Base-by-base conservation (phyloP, 1,284 basidiomycete genomes). In the Apiotrichum brassicae region DNA sequence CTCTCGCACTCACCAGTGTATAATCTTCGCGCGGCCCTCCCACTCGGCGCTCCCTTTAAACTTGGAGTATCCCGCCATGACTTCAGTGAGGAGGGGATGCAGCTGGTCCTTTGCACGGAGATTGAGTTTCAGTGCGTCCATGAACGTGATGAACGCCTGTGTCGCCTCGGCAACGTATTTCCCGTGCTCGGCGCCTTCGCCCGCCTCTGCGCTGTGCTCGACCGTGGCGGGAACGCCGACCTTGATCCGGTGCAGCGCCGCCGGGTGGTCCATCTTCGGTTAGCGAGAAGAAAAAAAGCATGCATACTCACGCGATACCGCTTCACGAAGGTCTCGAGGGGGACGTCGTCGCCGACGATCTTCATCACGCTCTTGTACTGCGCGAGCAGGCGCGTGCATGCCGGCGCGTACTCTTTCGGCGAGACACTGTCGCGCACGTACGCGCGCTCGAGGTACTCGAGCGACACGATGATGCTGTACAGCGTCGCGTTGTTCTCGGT, bases 161-260 rank as follows among this genome's bases (percentile, higher is more conserved):
- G 95, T 98, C 4, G 93, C 97, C 72, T 97, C 92, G 5, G 94
- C 94, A n/a, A 98, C 91, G 84, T 88, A 91, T 73, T 97, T 94
- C 25, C 88, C 88, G 0, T 88, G 88, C 71, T 97, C 92, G 5
- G 85, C 84, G 1, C 72, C 73, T 79, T 86, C 37, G 78, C 82
- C 73, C 80, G 87, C 68, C 79, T 89, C 59, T 75, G 89, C 70
- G 8, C 75, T 74, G 68, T 98, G 94, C 69, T 97, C 93, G 1
- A 97, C 86, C 0, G 93, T 97, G 0, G 95, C 94, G 2, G 94
- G 94, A 0, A 97, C 91, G 9, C 94, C 94, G 2, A 97, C 87
- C 62, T 83, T 81, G 28, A 98, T 76, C 25, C 93, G 78, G 69
- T 97, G 90, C 23, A 92, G 75, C 3, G 93, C 94, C 3, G 94